Conservation (phyloP, 495 filamentous ascomycete genomes). For the Penicillium roqueforti region DNA sequence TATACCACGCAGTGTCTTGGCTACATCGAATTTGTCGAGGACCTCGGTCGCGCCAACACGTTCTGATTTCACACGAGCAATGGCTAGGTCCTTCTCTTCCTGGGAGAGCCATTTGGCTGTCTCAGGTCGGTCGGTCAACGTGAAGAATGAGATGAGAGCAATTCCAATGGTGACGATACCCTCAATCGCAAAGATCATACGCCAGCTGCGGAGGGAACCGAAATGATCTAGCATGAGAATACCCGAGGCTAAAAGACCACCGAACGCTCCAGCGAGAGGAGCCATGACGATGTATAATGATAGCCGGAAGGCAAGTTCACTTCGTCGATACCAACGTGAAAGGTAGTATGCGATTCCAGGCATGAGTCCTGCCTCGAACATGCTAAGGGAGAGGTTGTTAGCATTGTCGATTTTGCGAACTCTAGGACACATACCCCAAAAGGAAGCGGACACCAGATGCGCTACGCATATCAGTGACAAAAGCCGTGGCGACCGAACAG, state of each 20-base stretch:
- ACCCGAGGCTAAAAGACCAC: constrained; percentile 62
- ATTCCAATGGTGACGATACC: constrained; percentile 64
- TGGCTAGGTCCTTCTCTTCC: constrained; percentile 62
- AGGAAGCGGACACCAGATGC: constrained; percentile 48
- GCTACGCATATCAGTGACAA: constrained; percentile 39
- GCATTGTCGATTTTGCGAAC: not conserved
- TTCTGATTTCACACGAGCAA: constrained; percentile 58
- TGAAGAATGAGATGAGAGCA: constrained; percentile 53
- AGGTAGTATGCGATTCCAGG: constrained; percentile 73
- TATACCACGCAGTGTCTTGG: constrained; percentile 47
- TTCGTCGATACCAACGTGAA: constrained; percentile 64
- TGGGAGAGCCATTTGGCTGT: constrained; percentile 59
- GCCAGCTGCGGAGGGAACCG: constrained; percentile 54
- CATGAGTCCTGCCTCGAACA: constrained; percentile 66
- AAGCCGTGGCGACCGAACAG: constrained; percentile 44
- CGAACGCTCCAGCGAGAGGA: constrained; percentile 65
- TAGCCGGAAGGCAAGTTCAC: constrained; percentile 61
- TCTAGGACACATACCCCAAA: constrained; percentile 38
- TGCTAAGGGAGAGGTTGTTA: not conserved
- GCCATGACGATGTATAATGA: constrained; percentile 54
- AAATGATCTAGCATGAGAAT: constrained; percentile 45
- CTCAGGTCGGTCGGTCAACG: constrained; percentile 63
- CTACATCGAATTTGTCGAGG: constrained; percentile 44
- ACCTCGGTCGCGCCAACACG: constrained; percentile 62
- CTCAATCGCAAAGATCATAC: constrained; percentile 73